These are phyloP conservation scores for Isatis tinctoria DNA, from an alignment of 345 rosid species.

Conservation along the genomic window DNA sequence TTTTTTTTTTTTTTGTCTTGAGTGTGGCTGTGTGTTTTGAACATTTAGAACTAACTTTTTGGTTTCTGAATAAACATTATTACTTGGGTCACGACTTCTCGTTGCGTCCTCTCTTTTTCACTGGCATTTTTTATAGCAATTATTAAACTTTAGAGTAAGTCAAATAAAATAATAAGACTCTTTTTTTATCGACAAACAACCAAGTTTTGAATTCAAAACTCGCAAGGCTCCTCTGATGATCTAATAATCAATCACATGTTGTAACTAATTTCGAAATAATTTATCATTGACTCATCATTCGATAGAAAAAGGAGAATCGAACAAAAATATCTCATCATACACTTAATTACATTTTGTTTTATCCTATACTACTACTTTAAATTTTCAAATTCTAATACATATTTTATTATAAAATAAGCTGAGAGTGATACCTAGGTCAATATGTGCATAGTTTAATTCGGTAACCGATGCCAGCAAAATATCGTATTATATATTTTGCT, in stretches of 20 bases:
- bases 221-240: constrained; percentile 4
- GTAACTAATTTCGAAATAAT: constrained; percentile 13
- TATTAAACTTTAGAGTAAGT: constrained; percentile 15
- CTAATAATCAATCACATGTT: constrained; percentile 10
- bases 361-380: neutral
- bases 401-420: neutral
- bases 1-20: neutral
- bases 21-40: constrained; percentile 18
- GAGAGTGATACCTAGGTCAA: neutral
- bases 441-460: neutral
- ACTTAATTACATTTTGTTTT: neutral
- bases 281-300: constrained; percentile 26
- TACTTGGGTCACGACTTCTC: constrained; percentile 9
- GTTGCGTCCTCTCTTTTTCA: neutral
- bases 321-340: neutral
- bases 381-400: neutral
- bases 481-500: neutral
- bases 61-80: constrained; percentile 13
- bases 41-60: constrained; percentile 16
- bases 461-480: neutral
- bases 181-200: neutral
- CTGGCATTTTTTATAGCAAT: neutral
- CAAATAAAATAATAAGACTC: constrained; percentile 6
- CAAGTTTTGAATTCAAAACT: constrained; percentile 27
- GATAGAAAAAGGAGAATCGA: neutral